Evolutionary conservation across 345 rosid genomes (phyloP).

Genomic region (Mercurialis annua): DNA sequence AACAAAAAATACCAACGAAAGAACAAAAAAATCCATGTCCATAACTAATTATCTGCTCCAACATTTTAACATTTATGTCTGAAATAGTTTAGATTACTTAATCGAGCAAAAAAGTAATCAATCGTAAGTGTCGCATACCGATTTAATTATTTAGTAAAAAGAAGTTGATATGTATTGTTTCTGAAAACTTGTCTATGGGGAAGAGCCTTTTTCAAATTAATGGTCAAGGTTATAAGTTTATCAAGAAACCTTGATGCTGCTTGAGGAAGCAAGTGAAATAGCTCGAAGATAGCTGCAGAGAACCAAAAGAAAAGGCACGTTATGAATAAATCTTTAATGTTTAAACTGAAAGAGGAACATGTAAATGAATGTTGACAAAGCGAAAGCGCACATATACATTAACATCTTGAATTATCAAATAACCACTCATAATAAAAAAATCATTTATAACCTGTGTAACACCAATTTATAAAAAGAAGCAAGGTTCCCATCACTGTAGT

Average conservation of each 20-base stretch:
- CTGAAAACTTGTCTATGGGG: constrained; percentile 85
- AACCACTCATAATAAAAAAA: constrained; percentile 4
- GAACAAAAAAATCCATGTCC: too few species aligned
- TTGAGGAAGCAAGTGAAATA: constrained; percentile 92
- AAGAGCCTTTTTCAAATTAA: constrained; percentile 92
- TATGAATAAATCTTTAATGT: neutral
- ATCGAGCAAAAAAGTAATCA: constrained; percentile 83
- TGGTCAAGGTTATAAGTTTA: constrained; percentile 85
- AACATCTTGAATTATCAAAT: neutral
- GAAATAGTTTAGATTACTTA: constrained; percentile 86
- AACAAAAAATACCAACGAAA: neutral
- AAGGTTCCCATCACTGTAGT: constrained; percentile 98
- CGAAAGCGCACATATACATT: neutral
- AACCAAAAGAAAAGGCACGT: constrained; percentile 18
- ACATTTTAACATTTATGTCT: constrained; percentile 61
- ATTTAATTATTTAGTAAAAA: constrained; percentile 84
- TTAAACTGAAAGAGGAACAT: neutral
- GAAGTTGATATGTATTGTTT: constrained; percentile 96
- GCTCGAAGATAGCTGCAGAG: constrained; percentile 92
- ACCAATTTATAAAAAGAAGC: constrained; percentile 85
- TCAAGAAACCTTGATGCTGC: constrained; percentile 97
- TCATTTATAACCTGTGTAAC: constrained; percentile 65
- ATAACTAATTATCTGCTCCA: constrained; percentile 11
- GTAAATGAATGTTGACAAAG: neutral
- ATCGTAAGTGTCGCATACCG: constrained; percentile 90